Percentiles rank a stretch among this genome's conserved stretches.
Evolutionary conservation across 805 yeast species (phyloP).

Genomic region (Wickerhamomyces xylosicus): DNA sequence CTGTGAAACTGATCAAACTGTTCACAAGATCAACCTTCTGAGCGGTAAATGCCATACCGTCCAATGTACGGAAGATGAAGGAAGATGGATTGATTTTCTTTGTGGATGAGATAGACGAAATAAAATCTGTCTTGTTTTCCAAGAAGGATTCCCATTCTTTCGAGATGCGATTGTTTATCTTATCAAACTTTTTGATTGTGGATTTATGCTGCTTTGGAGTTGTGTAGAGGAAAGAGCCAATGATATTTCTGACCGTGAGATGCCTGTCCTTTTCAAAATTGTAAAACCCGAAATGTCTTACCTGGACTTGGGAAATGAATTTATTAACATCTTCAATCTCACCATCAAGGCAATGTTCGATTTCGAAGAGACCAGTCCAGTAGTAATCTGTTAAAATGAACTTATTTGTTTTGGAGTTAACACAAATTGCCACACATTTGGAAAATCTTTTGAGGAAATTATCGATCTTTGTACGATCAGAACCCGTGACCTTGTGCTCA

Average conservation of each 20-base stretch:
- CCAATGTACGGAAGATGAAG: slow-evolving; percentile 8
- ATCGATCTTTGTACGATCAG: slow-evolving; percentile 14
- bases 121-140: neutral
- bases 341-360: slow-evolving; percentile 16
- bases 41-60: slow-evolving; percentile 12
- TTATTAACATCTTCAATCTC: slow-evolving; percentile 15
- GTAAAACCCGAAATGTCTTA: slow-evolving; percentile 14
- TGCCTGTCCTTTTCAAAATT: slow-evolving; percentile 11
- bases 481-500: slow-evolving; percentile 7
- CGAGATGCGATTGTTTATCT: slow-evolving; percentile 9
- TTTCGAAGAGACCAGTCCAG: slow-evolving; percentile 19
- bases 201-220: slow-evolving; percentile 5
- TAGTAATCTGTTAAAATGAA: slow-evolving; percentile 19
- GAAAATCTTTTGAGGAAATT: slow-evolving; percentile 18
- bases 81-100: slow-evolving; percentile 5
- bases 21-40: slow-evolving; percentile 12
- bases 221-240: slow-evolving; percentile 14
- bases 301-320: slow-evolving; percentile 16
- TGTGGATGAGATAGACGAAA: neutral
- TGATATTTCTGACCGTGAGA: slow-evolving; percentile 15
- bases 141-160: slow-evolving; percentile 16
- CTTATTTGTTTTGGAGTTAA: slow-evolving; percentile 16
- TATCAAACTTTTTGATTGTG: slow-evolving; percentile 2
- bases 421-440: slow-evolving; percentile 19
- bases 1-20: slow-evolving; percentile 9